Percentiles rank a stretch among this genome's conserved stretches.
Evolutionary conservation across 2,329 filamentous ascomycete genomes (phyloP).

Genomic region (Verticillium isaacii): DNA sequence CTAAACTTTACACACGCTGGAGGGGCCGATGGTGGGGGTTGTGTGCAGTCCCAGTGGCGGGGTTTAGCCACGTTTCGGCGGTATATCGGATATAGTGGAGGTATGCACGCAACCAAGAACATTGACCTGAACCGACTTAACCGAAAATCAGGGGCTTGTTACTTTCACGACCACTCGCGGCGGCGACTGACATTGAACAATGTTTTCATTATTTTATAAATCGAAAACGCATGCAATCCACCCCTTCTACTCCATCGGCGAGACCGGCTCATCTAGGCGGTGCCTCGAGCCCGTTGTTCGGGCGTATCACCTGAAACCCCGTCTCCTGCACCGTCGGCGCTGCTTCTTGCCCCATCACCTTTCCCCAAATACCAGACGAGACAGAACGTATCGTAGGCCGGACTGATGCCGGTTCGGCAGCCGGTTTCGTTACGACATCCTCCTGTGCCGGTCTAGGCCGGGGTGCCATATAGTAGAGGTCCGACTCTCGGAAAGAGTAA

Average conservation of each 20-base stretch:
- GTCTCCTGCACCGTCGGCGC: not conserved
- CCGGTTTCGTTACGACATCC: not conserved
- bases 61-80: not conserved
- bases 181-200: too few relatives aligned
- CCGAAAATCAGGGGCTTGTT: too few relatives aligned
- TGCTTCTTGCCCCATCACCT: not conserved
- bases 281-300: not conserved
- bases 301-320: not conserved
- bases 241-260: too few relatives aligned
- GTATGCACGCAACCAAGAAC: not conserved
- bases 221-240: too few relatives aligned
- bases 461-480: constrained; percentile 23
- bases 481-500: constrained; percentile 30
- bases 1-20: not conserved
- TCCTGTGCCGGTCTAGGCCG: not conserved
- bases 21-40: not conserved
- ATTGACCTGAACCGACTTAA: too few relatives aligned
- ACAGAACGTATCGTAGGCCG: not conserved
- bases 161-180: too few relatives aligned
- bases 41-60: not conserved
- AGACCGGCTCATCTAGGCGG: too few relatives aligned
- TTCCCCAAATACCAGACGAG: not conserved
- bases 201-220: too few relatives aligned
- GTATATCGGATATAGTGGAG: not conserved
- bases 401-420: not conserved